These are phyloP conservation scores for Dispira parvispora DNA, from an alignment of 192 early-diverging fungal genomes.

Conservation along the genomic window DNA sequence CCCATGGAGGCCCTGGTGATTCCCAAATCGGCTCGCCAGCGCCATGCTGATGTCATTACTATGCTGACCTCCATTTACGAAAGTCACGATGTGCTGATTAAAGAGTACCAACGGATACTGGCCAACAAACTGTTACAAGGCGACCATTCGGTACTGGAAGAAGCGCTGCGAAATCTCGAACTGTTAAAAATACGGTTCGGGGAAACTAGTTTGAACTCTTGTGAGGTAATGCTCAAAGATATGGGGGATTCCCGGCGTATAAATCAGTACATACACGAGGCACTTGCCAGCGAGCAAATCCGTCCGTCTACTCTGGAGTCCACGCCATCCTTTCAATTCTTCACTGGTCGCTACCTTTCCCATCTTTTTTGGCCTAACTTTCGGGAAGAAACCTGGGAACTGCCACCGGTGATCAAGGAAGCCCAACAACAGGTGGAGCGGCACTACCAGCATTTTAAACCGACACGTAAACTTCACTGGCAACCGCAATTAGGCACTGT, in stretches of 20 bases:
- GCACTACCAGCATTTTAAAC: conserved; percentile 30
- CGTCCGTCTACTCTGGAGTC: neutral
- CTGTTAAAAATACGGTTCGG: conserved; percentile 59
- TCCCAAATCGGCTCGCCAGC: conserved; percentile 16
- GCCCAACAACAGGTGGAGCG: conserved; percentile 25
- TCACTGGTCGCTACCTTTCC: conserved; percentile 34
- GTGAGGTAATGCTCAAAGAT: conserved; percentile 73
- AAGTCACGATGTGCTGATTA: conserved; percentile 43
- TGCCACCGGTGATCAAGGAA: conserved; percentile 26
- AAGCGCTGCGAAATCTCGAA: conserved; percentile 50
- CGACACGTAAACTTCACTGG: conserved; percentile 40
- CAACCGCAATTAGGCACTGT: conserved; percentile 33
- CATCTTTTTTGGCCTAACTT: conserved; percentile 45
- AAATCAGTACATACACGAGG: conserved; percentile 29
- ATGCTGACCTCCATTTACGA: conserved; percentile 54
- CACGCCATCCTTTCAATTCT: neutral
- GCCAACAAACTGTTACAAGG: conserved; percentile 30
- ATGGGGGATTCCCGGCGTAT: conserved; percentile 53
- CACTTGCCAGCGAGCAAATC: too few relatives aligned
- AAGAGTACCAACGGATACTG: conserved; percentile 49
- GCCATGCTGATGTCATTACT: conserved; percentile 42
- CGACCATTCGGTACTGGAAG: conserved; percentile 29
- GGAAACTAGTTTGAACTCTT: conserved; percentile 35
- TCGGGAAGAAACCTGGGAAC: conserved; percentile 16
- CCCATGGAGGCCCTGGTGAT: conserved; percentile 33